Base-by-base conservation (phyloP, 192 early-diverging fungal genomes). In the Linnemannia hyalina region DNA sequence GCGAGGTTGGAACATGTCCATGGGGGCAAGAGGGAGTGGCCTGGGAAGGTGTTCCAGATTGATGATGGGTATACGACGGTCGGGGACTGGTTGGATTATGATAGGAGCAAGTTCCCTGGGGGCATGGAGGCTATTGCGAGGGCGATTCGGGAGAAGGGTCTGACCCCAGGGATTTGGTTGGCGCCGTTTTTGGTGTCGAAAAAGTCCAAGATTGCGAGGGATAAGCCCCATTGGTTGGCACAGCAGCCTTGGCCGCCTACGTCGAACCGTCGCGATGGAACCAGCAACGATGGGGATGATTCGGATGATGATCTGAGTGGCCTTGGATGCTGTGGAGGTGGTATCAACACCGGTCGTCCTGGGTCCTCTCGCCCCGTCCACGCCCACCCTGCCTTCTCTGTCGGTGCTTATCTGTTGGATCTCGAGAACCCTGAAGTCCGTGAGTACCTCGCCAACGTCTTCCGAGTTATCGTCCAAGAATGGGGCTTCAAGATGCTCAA, bases 401-500 rank as follows among this genome's bases (percentile, higher is more conserved):
- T 81, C 42, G 88, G 89, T 1, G 85, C 90, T 11, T 88, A 85
- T 75, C 88, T 90, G 1, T 63, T 92, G 36, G 91, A 92, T 60
- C 83, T 92, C 18, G 90, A 92, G 46, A 82, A 89, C 69, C 74
- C 81, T 8, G 73, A 77, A 0, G 91, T 84, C 9, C 79, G 80
- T n/a, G 69, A 70, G 0, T 87, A 92, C 52, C 76, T 92, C 4
- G 80, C 84, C 22, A 65, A 87, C 52, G 88, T 92, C 11, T 92
- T 92, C 47, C 77, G 88, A 0, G 75, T 80, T 8, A 88, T 92
- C 4, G 70, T 87, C 11, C 69, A 88, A 42, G 82, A 89, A 35
- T 92, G 89, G 89, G 89, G 87, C 2, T 92, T 88, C 78, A 82
- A 85, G 70, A 86, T 92, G 83, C 77, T 92, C 42, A 92, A 92